Base-by-base conservation (phyloP, 345 rosid genomes). In the Angophora floribunda region DNA sequence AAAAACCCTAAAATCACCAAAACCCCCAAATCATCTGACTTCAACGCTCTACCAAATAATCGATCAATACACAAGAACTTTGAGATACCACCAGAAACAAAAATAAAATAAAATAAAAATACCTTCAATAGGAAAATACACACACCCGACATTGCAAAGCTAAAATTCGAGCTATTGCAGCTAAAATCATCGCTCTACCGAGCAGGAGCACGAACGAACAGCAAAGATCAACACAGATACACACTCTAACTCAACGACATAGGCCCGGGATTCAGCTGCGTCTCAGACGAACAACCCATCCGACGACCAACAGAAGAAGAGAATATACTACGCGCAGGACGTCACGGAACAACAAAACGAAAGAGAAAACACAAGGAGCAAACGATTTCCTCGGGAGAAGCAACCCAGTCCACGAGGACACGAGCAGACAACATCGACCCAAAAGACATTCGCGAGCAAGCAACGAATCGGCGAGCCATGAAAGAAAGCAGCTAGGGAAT, bases 21-120 rank as follows among this genome's bases (percentile, higher is more conserved):
- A 75, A 36, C 84, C 49, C 82, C 75, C 49, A 75, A 19, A 75
- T 75, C 28, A 41, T 36, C 49, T 12, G 8, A 41, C 49, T 41
- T 75, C 84, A 75, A 41, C 49, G 7, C 49, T 49, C 1, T 19
- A 22, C 49, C 49, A 75, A 10, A 21, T 75, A 41, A 75, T 41
- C 1, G 84, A 75, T 75, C 84, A 22, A 75, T 21, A 75, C 49
- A 75, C 84, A 28, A 41, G 15, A 10, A 75, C 26, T 19, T 41
- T 1, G 49, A 36, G 14, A 41, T 10, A 16, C 49, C 49, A 9
- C 4, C 26, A 26, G 19, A 11, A 28, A 16, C 10, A 16, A 70
- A 67, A 15, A 59, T 4, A 4, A 0, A 2, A 7, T 26, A 2
- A 9, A 2, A 17, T 0, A 75, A 5, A 5, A 17, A 22, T 0